These are phyloP conservation scores for Ciborinia camelliae DNA, from an alignment of 2,329 filamentous ascomycete species.

Conservation along the genomic window DNA sequence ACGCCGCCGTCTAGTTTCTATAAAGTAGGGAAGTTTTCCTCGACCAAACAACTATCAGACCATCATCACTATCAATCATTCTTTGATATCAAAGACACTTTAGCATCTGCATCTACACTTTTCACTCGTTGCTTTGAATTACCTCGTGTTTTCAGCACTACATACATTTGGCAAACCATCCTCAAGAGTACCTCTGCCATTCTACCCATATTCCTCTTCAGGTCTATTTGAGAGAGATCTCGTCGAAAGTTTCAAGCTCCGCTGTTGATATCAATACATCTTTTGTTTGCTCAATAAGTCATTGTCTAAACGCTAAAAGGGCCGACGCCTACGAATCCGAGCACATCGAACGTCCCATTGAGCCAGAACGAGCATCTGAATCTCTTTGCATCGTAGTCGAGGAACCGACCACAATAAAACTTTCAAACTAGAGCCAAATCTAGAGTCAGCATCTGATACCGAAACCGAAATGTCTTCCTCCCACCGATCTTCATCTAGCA, in stretches of 20 bases:
- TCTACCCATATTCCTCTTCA: background rate
- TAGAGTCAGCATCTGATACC: slow-evolving; percentile 30
- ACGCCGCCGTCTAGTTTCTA: slow-evolving; percentile 10
- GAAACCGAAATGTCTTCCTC: slow-evolving; percentile 36
- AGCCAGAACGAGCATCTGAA: slow-evolving; percentile 22
- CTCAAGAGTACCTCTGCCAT: background rate
- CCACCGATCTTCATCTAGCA: slow-evolving; percentile 31
- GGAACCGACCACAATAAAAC: slow-evolving; percentile 28
- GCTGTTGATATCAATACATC: slow-evolving; percentile 32
- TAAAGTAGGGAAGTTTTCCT: slow-evolving; percentile 15
- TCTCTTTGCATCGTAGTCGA: slow-evolving; percentile 32
- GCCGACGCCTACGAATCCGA: slow-evolving; percentile 28
- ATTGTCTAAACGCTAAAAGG: slow-evolving; percentile 27
- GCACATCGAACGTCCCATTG: slow-evolving; percentile 17
- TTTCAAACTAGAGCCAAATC: slow-evolving; percentile 18
- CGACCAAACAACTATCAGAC: background rate
- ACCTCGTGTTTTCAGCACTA: background rate
- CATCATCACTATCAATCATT: slow-evolving; percentile 11
- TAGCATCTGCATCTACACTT: background rate
- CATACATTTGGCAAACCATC: background rate
- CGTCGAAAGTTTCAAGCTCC: slow-evolving; percentile 10
- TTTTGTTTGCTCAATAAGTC: background rate
- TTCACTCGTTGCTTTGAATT: background rate
- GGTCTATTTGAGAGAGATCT: background rate
- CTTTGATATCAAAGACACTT: background rate